Conservation (phyloP, 805 yeast genomes). For the Candida caryicola region DNA sequence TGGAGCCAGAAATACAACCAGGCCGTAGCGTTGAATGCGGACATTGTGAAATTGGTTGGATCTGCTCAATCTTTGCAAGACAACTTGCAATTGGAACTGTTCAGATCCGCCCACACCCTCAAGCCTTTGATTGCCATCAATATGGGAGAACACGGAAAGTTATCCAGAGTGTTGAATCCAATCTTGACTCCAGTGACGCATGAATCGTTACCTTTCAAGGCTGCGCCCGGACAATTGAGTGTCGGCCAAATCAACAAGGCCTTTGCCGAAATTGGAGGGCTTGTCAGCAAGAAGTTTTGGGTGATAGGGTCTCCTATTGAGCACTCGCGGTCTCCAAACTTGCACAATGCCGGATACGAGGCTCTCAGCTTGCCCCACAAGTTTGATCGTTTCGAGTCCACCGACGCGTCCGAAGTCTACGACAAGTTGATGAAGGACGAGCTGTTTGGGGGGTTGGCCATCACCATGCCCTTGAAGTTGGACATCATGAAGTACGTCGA, state of each 20-base stretch:
- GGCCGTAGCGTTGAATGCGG: conserved; percentile 64
- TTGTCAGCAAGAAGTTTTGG: conserved; percentile 55
- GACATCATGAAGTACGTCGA: conserved; percentile 68
- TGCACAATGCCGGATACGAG: conserved; percentile 79
- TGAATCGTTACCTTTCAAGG: conserved; percentile 57
- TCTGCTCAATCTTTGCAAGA: conserved; percentile 62
- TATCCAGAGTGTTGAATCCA: conserved; percentile 74
- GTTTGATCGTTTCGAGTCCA: conserved; percentile 68
- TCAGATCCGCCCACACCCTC: conserved; percentile 53
- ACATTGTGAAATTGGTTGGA: conserved; percentile 81
- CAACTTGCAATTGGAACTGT: conserved; percentile 67
- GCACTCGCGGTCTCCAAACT: conserved; percentile 85
- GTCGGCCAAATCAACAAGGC: conserved; percentile 61
- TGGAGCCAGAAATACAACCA: conserved; percentile 73
- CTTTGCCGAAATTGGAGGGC: conserved; percentile 60
- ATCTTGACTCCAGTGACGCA: conserved; percentile 85
- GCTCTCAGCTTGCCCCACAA: conserved; percentile 74
- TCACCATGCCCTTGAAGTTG: conserved; percentile 89
- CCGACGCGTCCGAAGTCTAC: conserved; percentile 55
- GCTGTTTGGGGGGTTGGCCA: conserved; percentile 87
- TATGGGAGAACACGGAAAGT: conserved; percentile 71
- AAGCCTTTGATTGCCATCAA: conserved; percentile 81
- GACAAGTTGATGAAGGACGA: conserved; percentile 45
- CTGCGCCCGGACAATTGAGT: conserved; percentile 79
- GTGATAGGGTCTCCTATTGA: conserved; percentile 79